These are phyloP conservation scores for Halophytophthora polymorphica DNA, from an alignment of 352 stramenopile species.

Conservation along the genomic window DNA sequence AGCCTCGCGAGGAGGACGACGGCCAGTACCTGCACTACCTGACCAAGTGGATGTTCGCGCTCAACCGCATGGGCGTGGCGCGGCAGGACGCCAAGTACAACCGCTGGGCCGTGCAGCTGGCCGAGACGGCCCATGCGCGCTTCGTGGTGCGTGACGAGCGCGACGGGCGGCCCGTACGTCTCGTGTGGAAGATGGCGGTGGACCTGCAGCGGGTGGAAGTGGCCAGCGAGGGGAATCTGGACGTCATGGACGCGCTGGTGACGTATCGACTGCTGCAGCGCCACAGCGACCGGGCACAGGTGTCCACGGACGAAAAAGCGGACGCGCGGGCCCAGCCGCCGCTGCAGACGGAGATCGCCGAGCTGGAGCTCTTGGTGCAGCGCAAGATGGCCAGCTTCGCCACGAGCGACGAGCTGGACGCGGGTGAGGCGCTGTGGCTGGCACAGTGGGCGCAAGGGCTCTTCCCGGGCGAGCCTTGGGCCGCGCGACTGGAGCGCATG, in stretches of 20 bases:
- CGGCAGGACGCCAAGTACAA: slow-evolving; percentile 4
- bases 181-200: slow-evolving; percentile 34
- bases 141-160: slow-evolving; percentile 26
- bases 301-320: no score
- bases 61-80: slow-evolving; percentile 24
- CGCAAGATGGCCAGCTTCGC: no score
- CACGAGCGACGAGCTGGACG: slow-evolving; percentile 25
- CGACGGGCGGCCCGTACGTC: slow-evolving; percentile 16
- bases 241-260: slow-evolving; percentile 28
- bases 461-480: slow-evolving; percentile 21
- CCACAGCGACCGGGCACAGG: slow-evolving; percentile 7
- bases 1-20: slow-evolving; percentile 26
- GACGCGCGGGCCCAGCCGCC: no score
- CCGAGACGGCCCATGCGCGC: no score
- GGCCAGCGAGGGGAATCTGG: slow-evolving; percentile 27
- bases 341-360: no score
- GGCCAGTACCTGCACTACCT: slow-evolving; percentile 42
- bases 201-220: slow-evolving; percentile 29
- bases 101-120: no score
- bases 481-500: slow-evolving; percentile 18
- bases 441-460: no score
- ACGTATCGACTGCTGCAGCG: slow-evolving; percentile 26
- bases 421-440: slow-evolving; percentile 31
- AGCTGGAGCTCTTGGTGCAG: no score
- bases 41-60: slow-evolving; percentile 42